Evolutionary conservation across 2,329 filamentous ascomycete species (phyloP), one percentile per base, ranked within the genome.

Genomic region (Botrytis tulipae): DNA sequence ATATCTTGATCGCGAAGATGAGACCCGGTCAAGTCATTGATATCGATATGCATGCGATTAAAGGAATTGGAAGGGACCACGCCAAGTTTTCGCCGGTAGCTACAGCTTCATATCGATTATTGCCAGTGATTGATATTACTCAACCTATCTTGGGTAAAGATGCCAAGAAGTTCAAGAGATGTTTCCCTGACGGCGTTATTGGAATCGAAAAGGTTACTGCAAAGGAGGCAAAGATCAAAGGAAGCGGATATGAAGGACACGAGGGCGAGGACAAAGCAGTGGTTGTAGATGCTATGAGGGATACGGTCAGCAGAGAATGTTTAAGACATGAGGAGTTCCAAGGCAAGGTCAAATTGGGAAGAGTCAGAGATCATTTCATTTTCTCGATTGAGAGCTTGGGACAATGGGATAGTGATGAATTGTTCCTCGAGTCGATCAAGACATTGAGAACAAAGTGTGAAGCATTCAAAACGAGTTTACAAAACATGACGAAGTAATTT

Each of bases 81-180:
- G 92, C 96, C 78, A 99, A 99, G 84, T 99, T 96, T 85, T 97
- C 94, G 0, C 96, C 96, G 65, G 96, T 98, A 51, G 95, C 95
- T 4, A 98, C 96, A 1, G 96, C 96, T 4, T 93, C 92, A 37
- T 99, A 99, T 85, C 90, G 96, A 68, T 88, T 99, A 32, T 85
- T 99, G 80, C 96, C 96, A 12, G 91, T 91, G 77, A 98, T 99
- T 82, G 87, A 88, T 76, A 98, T 99, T 80, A 85, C 87, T 62
- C 85, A 88, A 78, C 96, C 96, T 32, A 98, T 99, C 75, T 82
- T 97, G 6, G 96, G 95, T 61, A 86, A 87, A 59, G 94, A 98
- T 79, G 96, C 96, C 3, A 88, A 90, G 80, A 97, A 98, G 82
- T 98, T 99, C 80, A 90, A 91, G 62, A 87, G 88, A 77, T 99